Conservation (phyloP, 1,139 yeast genomes). For the Saccharomyces uvarum region DNA sequence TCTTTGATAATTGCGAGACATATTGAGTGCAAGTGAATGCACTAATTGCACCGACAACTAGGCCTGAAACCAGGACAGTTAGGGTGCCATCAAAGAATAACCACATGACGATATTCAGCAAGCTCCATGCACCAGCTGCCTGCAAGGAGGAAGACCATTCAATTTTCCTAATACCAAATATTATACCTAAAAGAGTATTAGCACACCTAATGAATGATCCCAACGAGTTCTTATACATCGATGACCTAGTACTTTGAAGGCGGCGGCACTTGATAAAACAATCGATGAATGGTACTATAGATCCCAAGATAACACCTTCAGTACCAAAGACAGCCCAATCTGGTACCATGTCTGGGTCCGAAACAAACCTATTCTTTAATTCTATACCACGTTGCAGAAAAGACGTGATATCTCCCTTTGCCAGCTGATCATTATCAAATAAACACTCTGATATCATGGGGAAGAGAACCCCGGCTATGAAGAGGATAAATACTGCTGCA, state of each 20-base stretch:
- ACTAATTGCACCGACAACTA: conserved; percentile 35
- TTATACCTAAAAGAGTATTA: conserved; percentile 73
- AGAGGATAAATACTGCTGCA: background rate
- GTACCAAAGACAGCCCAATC: conserved; percentile 37
- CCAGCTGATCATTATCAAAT: background rate
- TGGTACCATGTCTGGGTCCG: conserved; percentile 18
- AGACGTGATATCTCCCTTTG: background rate
- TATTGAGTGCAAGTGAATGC: conserved; percentile 34
- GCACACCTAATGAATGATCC: conserved; percentile 49
- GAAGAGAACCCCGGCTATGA: conserved; percentile 1
- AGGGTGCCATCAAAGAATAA: conserved; percentile 66
- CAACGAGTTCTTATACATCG: conserved; percentile 23
- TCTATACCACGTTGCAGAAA: background rate
- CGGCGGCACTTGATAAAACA: background rate
- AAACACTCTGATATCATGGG: background rate
- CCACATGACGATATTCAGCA: conserved; percentile 77
- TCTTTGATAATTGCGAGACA: conserved; percentile 22
- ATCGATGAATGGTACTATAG: conserved; percentile 57
- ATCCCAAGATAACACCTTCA: conserved; percentile 61
- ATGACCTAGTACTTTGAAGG: conserved; percentile 11
- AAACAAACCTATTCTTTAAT: background rate
- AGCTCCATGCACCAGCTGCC: conserved; percentile 66
- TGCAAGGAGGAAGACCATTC: conserved; percentile 75
- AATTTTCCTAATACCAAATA: conserved; percentile 73
- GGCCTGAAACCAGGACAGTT: conserved; percentile 51